Conservation (phyloP, 345 rosid genomes). For the Cardiospermum halicacabum region DNA sequence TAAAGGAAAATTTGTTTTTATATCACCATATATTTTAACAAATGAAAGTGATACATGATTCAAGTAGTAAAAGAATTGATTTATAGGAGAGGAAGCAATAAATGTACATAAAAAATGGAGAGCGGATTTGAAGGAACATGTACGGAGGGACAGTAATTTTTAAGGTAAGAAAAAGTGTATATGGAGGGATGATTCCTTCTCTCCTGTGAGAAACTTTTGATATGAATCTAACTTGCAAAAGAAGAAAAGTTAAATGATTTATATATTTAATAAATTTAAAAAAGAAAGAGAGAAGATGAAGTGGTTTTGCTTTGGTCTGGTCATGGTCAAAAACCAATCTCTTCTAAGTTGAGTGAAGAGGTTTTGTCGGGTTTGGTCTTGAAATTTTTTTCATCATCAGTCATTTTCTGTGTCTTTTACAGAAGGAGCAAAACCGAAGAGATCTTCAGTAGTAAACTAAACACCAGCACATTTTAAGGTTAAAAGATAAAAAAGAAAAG, state of each 20-base stretch:
- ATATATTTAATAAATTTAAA: neutral
- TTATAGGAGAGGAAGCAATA: no score
- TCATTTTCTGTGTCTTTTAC: constrained; percentile 59
- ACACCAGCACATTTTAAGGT: constrained; percentile 8
- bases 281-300: constrained; percentile 7
- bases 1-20: no score
- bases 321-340: constrained; percentile 45
- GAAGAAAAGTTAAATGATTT: constrained; percentile 17
- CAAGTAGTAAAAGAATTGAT: no score
- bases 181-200: no score
- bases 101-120: no score
- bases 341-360: constrained; percentile 35
- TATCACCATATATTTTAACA: no score
- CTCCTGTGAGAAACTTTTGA: constrained; percentile 5
- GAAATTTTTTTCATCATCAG: constrained; percentile 31
- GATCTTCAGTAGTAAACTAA: constrained; percentile 12
- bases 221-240: constrained; percentile 18
- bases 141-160: constrained; percentile 3
- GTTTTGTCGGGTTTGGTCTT: constrained; percentile 47
- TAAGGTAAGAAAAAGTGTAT: constrained; percentile 10
- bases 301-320: no score
- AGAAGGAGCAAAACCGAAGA: constrained; percentile 27
- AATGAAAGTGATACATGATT: no score
- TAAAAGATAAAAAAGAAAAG: constrained; percentile 20
- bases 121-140: constrained; percentile 42